Base-by-base conservation (phyloP, 441 rosid species). In the Rhodomyrtus psidioides region DNA sequence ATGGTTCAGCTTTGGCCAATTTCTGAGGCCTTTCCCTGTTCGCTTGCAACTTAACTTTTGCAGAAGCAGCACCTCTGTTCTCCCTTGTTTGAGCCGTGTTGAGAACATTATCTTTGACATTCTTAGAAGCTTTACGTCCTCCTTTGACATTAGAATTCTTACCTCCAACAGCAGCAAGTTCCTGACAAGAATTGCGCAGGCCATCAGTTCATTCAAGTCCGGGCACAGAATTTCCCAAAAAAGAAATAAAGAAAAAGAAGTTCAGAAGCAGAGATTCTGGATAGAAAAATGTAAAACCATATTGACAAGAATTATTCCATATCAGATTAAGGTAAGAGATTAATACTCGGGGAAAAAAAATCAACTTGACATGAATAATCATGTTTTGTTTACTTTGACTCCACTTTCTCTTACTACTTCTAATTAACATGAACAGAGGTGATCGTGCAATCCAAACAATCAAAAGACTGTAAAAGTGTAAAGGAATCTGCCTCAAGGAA, bases 81-180 rank as follows among this genome's bases (percentile, higher is more conserved):
- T 90, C 95, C 91, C 93, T 92, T 26, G 90, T 85, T 21, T 86
- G 91, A 44, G 94, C 65, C 62, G 89, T 83, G 85, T 90, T 90
- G 74, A 90, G 51, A 89, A 90, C 86, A 90, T 88, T 90, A 83
- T 93, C 96, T 83, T 89, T 92, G 84, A 90, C 93, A 89, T 94
- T 96, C 92, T 92, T 96, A 83, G 95, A 86, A 82, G 89, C 93
- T 93, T 95, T 98, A 53, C 96, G 95, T 82, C 93, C 94, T 53
- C 86, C 94, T 90, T 93, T 98, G 87, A 91, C 90, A 87, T 87
- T 93, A 82, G 92, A 84, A 86, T 86, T 93, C 91, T 92, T 95
- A 79, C 98, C 98, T 86, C 94, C 97, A 85, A 90, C 91, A 84
- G 96, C 97, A 46, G 94, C 93, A 88, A 95, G 95, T 90, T 98